A percentile compares a stretch with the other conserved stretches of the same genome.
Evolutionary conservation across 2,329 filamentous ascomycete genomes (phyloP).

Genomic region (Parastagonospora nodorum): DNA sequence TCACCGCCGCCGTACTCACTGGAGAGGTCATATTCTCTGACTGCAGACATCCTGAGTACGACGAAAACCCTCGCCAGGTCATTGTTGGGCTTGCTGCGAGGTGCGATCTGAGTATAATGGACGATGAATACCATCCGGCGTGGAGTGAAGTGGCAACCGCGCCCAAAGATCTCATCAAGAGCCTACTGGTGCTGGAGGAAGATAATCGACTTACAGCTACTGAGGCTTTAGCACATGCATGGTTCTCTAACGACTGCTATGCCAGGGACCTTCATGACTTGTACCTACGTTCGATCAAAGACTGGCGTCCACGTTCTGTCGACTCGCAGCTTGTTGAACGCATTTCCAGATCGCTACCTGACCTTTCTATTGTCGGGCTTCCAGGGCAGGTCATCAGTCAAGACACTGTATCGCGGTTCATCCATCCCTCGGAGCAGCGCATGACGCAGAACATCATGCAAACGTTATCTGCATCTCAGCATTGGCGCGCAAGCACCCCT

Average conservation of each 20-base stretch:
- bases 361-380: background rate
- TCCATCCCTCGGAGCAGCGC: background rate
- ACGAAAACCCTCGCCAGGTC: conserved; percentile 26
- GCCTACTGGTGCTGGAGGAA: conserved; percentile 58
- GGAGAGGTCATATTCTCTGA: conserved; percentile 55
- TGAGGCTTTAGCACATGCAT: conserved; percentile 59
- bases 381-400: background rate
- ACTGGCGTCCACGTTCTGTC: conserved; percentile 55
- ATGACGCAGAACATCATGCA: conserved; percentile 1
- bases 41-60: conserved; percentile 35
- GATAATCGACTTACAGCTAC: conserved; percentile 56
- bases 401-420: conserved; percentile 2
- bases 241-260: conserved; percentile 61
- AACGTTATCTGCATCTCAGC: conserved; percentile 7
- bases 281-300: conserved; percentile 54
- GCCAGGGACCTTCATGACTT: conserved; percentile 54
- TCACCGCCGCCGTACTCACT: conserved; percentile 58
- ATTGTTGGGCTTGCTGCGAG: conserved; percentile 43
- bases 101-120: conserved; percentile 53
- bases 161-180: conserved; percentile 60
- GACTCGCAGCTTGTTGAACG: conserved; percentile 36
- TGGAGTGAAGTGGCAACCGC: conserved; percentile 52
- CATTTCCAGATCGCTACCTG: conserved; percentile 7
- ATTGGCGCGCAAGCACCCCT: conserved; percentile 14
- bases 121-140: conserved; percentile 40